Evolutionary conservation across 2,329 filamentous ascomycete genomes (phyloP).

Genomic region (Ceratocystis diversiconidia): DNA sequence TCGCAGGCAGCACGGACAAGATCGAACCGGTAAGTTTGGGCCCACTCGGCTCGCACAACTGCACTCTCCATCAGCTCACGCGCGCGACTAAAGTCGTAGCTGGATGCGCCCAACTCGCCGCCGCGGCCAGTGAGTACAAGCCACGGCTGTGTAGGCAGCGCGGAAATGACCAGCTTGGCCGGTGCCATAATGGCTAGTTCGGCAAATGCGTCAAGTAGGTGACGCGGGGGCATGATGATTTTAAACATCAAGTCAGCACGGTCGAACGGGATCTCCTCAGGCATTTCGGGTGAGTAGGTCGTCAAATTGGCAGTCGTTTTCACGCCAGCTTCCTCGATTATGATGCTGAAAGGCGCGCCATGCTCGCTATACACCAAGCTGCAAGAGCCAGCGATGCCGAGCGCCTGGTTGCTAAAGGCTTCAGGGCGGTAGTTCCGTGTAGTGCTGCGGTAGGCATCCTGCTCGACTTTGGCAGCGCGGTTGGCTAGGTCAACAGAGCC

Average conservation of each 20-base stretch:
- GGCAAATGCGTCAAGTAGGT: slow-evolving; percentile 55
- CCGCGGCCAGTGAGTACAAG: slow-evolving; percentile 55
- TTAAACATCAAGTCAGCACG: slow-evolving; percentile 71
- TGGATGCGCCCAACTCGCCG: slow-evolving; percentile 45
- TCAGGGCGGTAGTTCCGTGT: slow-evolving; percentile 49
- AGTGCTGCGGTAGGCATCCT: slow-evolving; percentile 47
- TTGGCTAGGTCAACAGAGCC: slow-evolving; percentile 59
- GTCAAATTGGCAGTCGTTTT: slow-evolving; percentile 81
- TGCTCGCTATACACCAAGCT: slow-evolving; percentile 61
- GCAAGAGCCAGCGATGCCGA: slow-evolving; percentile 77
- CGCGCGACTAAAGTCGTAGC: slow-evolving; percentile 51
- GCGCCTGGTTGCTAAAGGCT: slow-evolving; percentile 68
- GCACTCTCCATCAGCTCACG: slow-evolving; percentile 62
- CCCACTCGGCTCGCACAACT: slow-evolving; percentile 43
- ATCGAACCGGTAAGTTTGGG: slow-evolving; percentile 72
- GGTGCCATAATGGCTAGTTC: slow-evolving; percentile 61
- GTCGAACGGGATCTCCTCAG: slow-evolving; percentile 78
- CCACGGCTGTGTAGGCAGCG: slow-evolving; percentile 50
- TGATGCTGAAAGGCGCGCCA: slow-evolving; percentile 69
- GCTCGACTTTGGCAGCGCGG: slow-evolving; percentile 42
- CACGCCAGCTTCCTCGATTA: slow-evolving; percentile 72
- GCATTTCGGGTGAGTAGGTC: slow-evolving; percentile 65
- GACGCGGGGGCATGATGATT: slow-evolving; percentile 77
- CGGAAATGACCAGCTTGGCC: slow-evolving; percentile 53
- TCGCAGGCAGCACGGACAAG: slow-evolving; percentile 72